These are phyloP conservation scores for Fusarium liriodendri DNA, from an alignment of 2,329 filamentous ascomycete genomes.

Conservation along the genomic window DNA sequence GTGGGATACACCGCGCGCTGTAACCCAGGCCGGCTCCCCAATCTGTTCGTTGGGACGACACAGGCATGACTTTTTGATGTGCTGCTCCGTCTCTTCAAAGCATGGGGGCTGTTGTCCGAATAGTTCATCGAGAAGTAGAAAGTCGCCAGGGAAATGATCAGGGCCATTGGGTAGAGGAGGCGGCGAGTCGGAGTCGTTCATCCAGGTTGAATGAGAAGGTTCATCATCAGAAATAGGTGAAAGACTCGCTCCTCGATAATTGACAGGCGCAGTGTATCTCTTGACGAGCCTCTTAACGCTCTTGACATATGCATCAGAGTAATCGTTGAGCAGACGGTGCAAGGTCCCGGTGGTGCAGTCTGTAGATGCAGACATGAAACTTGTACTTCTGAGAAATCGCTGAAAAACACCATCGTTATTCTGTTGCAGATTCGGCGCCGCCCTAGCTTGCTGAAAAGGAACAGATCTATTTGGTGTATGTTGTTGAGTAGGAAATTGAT, in stretches of 20 bases:
- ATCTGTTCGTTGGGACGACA: conserved; percentile 44
- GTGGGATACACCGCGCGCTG: conserved; percentile 36
- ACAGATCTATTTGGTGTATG: not conserved
- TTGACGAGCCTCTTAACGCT: conserved; percentile 55
- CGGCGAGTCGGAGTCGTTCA: conserved; percentile 45
- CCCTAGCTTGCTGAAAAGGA: not conserved
- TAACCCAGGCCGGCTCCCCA: conserved; percentile 46
- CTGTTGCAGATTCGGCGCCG: not conserved
- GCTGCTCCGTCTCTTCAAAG: conserved; percentile 31
- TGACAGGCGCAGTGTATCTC: conserved; percentile 50
- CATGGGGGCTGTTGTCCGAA: conserved; percentile 31
- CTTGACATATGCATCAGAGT: conserved; percentile 48
- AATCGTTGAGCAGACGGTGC: conserved; percentile 47
- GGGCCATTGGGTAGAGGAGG: conserved; percentile 31
- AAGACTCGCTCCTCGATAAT: conserved; percentile 27
- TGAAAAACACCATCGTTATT: conserved; percentile 37
- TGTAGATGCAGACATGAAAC: conserved; percentile 53
- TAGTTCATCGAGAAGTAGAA: conserved; percentile 52
- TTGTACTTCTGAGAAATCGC: conserved; percentile 48
- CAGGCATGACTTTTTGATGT: conserved; percentile 43
- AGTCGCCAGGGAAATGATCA: conserved; percentile 61
- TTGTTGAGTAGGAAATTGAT: conserved; percentile 29
- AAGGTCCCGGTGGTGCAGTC: conserved; percentile 52
- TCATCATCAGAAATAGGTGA: conserved; percentile 42
- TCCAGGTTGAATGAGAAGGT: conserved; percentile 37